A percentile compares a stretch with the other conserved stretches of the same genome.
phyloP scores from a whole-genome alignment of 805 yeast species.

The Wickerhamomyces subpelliculosus region DNA sequence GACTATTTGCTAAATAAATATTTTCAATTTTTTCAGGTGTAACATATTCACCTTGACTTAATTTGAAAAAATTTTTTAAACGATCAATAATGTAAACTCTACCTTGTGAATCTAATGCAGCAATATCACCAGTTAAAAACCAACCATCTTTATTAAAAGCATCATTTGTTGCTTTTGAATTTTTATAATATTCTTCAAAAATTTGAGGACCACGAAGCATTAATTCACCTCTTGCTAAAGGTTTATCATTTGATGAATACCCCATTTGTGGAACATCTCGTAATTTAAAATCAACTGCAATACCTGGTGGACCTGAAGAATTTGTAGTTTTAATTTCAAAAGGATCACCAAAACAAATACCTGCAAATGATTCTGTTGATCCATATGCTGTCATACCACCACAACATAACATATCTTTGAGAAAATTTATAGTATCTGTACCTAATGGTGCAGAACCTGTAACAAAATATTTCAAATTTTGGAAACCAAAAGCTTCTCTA shows the following conservation, averaged over 20 bases:
- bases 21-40: slow-evolving; percentile 74
- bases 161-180: slow-evolving; percentile 43
- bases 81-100: slow-evolving; percentile 59
- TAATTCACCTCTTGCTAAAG: slow-evolving; percentile 49
- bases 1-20: slow-evolving; percentile 44
- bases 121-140: slow-evolving; percentile 66
- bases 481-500: slow-evolving; percentile 38
- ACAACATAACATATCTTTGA: slow-evolving; percentile 45
- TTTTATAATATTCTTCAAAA: slow-evolving; percentile 48
- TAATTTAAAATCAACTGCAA: slow-evolving; percentile 47
- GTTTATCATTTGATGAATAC: slow-evolving; percentile 30
- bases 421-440: slow-evolving; percentile 48
- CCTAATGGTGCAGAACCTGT: slow-evolving; percentile 70
- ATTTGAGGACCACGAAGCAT: slow-evolving; percentile 59
- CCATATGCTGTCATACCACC: slow-evolving; percentile 58
- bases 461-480: slow-evolving; percentile 29
- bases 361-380: slow-evolving; percentile 63
- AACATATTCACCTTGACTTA: slow-evolving; percentile 58
- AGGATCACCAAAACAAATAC: slow-evolving; percentile 36
- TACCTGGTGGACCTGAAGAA: slow-evolving; percentile 49
- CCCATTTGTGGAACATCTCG: slow-evolving; percentile 59
- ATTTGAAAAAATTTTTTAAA: slow-evolving; percentile 71
- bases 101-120: slow-evolving; percentile 41
- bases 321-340: slow-evolving; percentile 34
- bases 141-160: slow-evolving; percentile 52